Evolutionary conservation across 176 grass and related monocot species (phyloP).

Genomic region (Rhynchospora tenuis): DNA sequence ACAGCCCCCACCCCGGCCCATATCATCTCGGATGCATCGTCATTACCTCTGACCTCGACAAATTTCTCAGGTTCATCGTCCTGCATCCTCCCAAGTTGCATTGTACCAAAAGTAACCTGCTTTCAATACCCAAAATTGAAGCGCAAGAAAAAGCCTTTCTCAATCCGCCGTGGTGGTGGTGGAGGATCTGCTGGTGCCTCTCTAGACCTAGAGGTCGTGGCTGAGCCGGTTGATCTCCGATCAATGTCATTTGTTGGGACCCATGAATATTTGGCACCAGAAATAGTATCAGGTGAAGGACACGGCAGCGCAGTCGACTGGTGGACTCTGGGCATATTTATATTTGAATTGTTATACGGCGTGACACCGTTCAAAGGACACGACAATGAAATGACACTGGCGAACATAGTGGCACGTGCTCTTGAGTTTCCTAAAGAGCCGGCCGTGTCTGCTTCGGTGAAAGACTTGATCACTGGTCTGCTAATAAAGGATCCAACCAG

Average conservation of each 20-base stretch:
- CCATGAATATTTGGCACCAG: constrained; percentile 89
- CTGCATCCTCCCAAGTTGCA: constrained; percentile 78
- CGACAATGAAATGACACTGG: constrained; percentile 87
- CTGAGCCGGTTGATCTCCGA: constrained; percentile 80
- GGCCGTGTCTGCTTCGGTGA: constrained; percentile 38
- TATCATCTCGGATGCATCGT: constrained; percentile 58
- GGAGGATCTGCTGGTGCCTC: constrained; percentile 6
- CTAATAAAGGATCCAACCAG: constrained; percentile 72
- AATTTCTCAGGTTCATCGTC: constrained; percentile 22
- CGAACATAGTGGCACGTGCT: constrained; percentile 87
- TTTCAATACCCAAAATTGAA: constrained; percentile 52
- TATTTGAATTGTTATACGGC: constrained; percentile 93
- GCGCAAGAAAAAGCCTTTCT: constrained; percentile 32
- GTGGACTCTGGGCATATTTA: constrained; percentile 91
- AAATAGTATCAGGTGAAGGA: constrained; percentile 92
- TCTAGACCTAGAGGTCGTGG: constrained; percentile 67
- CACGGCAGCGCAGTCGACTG: constrained; percentile 93
- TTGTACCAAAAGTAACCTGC: constrained; percentile 70
- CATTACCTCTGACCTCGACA: constrained; percentile 17
- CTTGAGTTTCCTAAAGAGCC: constrained; percentile 87
- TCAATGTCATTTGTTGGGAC: constrained; percentile 97
- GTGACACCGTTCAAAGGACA: constrained; percentile 72
- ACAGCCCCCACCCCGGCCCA: constrained; percentile 67
- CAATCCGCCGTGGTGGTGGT: neutral
- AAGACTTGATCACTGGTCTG: constrained; percentile 55